These are phyloP conservation scores for Zygosaccharomyces bailii DNA, from an alignment of 805 yeast genomes.

Conservation along the genomic window DNA sequence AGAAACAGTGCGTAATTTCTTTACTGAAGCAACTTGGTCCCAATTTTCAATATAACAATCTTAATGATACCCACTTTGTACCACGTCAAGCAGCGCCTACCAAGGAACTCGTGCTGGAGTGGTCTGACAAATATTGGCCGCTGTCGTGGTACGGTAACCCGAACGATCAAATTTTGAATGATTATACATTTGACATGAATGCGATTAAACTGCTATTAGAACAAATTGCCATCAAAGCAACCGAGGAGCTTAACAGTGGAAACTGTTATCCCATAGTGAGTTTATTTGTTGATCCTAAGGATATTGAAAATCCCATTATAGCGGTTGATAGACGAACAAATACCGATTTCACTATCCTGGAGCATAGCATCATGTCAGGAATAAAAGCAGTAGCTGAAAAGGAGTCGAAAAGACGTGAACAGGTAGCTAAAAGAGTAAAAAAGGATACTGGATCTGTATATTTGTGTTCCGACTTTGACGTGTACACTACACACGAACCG, in stretches of 20 bases:
- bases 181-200: constrained; percentile 47
- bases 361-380: constrained; percentile 75
- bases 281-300: constrained; percentile 57
- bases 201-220: constrained; percentile 38
- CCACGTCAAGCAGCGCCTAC: constrained; percentile 68
- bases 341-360: constrained; percentile 44
- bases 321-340: constrained; percentile 41
- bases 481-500: constrained; percentile 92
- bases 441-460: constrained; percentile 39
- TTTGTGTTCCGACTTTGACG: constrained; percentile 70
- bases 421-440: constrained; percentile 6
- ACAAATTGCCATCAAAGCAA: constrained; percentile 27
- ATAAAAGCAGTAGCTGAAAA: constrained; percentile 58
- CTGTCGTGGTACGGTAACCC: constrained; percentile 93
- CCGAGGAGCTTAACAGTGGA: constrained; percentile 16
- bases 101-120: constrained; percentile 57
- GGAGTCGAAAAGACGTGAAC: constrained; percentile 44
- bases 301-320: constrained; percentile 37
- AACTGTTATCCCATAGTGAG: constrained; percentile 50
- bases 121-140: constrained; percentile 82
- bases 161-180: constrained; percentile 61
- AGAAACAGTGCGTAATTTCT: constrained; percentile 26
- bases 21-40: constrained; percentile 14
- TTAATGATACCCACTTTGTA: constrained; percentile 35
- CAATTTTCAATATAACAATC: constrained; percentile 21